Evolutionary conservation across 1,284 basidiomycete species (phyloP).

Genomic region (Tylopilus orsonianus): DNA sequence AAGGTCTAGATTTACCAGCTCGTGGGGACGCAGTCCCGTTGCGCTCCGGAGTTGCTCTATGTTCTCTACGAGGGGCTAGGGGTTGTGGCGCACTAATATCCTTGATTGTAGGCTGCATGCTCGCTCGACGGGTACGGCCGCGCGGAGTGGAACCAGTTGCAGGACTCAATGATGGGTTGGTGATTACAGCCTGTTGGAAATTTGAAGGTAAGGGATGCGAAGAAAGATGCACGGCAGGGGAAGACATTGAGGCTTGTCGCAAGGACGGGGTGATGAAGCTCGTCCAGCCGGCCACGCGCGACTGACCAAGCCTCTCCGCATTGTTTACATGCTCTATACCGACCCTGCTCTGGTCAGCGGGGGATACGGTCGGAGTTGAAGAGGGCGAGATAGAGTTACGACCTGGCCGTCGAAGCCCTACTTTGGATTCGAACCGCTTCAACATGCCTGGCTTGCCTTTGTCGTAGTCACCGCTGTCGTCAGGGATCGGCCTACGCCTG

Average conservation of each 20-base stretch:
- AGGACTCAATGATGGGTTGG: conserved; percentile 45
- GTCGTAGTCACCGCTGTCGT: conserved; percentile 34
- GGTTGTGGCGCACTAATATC: conserved; percentile 46
- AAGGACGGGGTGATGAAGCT: conserved; percentile 63
- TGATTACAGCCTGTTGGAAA: conserved; percentile 49
- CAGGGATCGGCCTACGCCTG: conserved; percentile 41
- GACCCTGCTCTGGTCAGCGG: conserved; percentile 32
- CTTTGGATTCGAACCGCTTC: conserved; percentile 46
- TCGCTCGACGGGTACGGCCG: conserved; percentile 42
- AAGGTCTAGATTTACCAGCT: conserved; percentile 34
- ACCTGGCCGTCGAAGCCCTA: conserved; percentile 51
- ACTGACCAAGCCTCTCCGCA: conserved; percentile 38
- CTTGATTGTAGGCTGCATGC: conserved; percentile 39
- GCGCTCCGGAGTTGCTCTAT: conserved; percentile 26
- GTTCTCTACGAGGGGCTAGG: conserved; percentile 37
- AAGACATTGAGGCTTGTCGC: conserved; percentile 68
- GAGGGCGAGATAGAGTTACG: conserved; percentile 46
- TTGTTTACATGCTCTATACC: conserved; percentile 36
- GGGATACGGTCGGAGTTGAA: conserved; percentile 38
- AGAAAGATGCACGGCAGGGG: conserved; percentile 62
- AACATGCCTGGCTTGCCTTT: conserved; percentile 40
- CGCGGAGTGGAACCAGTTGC: conserved; percentile 44
- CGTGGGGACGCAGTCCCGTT: conserved; percentile 26
- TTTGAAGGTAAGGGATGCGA: conserved; percentile 52
- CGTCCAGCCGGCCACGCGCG: conserved; percentile 51